A percentile compares a stretch with the other conserved stretches of the same genome.
Conservation (phyloP, 1,284 basidiomycete species). For the Trichosporon sp. region DNA sequence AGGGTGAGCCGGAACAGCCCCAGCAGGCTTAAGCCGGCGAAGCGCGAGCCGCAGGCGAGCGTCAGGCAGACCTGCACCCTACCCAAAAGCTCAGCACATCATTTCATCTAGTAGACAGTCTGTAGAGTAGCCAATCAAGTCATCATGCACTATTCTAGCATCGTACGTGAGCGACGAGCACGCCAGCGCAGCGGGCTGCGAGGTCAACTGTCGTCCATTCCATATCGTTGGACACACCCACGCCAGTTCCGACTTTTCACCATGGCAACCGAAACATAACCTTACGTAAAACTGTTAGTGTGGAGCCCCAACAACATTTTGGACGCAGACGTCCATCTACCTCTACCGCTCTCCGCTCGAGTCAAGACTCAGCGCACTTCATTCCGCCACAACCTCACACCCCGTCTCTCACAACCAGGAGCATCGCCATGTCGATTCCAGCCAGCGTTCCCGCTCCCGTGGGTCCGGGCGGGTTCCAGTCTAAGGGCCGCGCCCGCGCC, state of each 20-base stretch:
- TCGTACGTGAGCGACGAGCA: not conserved
- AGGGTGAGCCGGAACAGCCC: not conserved
- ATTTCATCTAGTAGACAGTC: constrained; percentile 9
- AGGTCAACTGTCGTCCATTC: too few relatives aligned
- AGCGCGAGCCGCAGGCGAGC: not conserved
- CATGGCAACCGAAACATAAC: not conserved
- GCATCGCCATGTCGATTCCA: constrained; percentile 37
- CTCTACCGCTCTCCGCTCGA: not conserved
- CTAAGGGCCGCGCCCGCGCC: constrained; percentile 28
- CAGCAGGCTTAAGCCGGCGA: not conserved
- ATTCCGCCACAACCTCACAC: constrained; percentile 59
- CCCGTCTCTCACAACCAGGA: constrained; percentile 22
- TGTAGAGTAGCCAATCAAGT: constrained; percentile 15
- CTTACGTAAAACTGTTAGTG: not conserved
- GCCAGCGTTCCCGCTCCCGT: constrained; percentile 22
- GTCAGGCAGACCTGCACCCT: too few relatives aligned
- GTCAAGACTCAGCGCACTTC: not conserved
- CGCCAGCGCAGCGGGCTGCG: too few relatives aligned
- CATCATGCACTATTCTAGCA: constrained; percentile 21
- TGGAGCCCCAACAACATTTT: constrained; percentile 17
- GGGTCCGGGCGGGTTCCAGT: constrained; percentile 24
- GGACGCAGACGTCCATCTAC: not conserved
- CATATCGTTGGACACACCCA: too few relatives aligned
- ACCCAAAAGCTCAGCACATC: not conserved
- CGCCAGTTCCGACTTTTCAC: not conserved